Conservation (phyloP, 2,329 filamentous ascomycete species). For the Beauveria rudraprayagi region DNA sequence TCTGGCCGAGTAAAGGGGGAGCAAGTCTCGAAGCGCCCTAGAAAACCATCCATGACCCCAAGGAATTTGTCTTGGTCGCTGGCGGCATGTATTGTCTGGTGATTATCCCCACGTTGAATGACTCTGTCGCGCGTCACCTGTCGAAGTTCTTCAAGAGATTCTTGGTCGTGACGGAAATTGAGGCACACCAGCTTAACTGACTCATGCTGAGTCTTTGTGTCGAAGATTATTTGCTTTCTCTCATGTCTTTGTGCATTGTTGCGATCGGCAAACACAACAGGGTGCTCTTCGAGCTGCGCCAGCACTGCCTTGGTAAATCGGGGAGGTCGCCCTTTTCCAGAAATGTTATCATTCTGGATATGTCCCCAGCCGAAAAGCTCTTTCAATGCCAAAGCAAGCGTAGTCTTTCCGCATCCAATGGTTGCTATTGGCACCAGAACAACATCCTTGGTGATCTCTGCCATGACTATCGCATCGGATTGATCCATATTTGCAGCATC, state of each 20-base stretch:
- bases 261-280: slow-evolving; percentile 80
- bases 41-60: slow-evolving; percentile 90
- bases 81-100: slow-evolving; percentile 91
- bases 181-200: slow-evolving; percentile 72
- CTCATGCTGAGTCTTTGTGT: slow-evolving; percentile 56
- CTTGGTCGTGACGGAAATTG: slow-evolving; percentile 78
- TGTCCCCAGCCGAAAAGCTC: slow-evolving; percentile 88
- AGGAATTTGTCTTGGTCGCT: slow-evolving; percentile 67
- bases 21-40: slow-evolving; percentile 74
- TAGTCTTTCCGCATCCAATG: slow-evolving; percentile 95
- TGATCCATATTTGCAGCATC: slow-evolving; percentile 77
- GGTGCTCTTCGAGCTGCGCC: slow-evolving; percentile 52
- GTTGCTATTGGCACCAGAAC: slow-evolving; percentile 88
- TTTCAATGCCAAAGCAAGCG: slow-evolving; percentile 70
- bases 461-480: slow-evolving; percentile 34
- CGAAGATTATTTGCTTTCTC: slow-evolving; percentile 76
- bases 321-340: slow-evolving; percentile 66
- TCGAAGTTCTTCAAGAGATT: slow-evolving; percentile 65
- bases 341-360: slow-evolving; percentile 94
- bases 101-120: slow-evolving; percentile 81
- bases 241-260: slow-evolving; percentile 91
- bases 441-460: slow-evolving; percentile 57
- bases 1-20: slow-evolving; percentile 64
- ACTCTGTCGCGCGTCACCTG: slow-evolving; percentile 71
- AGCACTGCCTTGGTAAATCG: slow-evolving; percentile 68